A percentile compares a stretch with the other conserved stretches of the same genome.
Evolutionary conservation across 768 basidiomycete genomes (phyloP).

Genomic region (Calvatia gigantea): DNA sequence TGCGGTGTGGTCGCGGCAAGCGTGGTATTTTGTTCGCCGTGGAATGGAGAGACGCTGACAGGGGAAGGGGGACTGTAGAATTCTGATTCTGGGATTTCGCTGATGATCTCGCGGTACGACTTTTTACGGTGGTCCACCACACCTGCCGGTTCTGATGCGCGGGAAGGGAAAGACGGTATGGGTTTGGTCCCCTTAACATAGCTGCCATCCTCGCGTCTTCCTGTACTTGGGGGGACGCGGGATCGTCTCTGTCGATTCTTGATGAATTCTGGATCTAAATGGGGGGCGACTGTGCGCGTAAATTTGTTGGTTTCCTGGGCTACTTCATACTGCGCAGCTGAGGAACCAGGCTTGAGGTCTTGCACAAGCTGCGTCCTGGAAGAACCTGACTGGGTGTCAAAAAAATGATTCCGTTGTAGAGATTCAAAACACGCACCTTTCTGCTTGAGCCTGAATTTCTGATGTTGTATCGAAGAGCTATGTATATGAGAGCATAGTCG

Average conservation of each 20-base stretch:
- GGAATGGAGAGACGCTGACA: slow-evolving; percentile 12
- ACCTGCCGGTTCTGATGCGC: background rate
- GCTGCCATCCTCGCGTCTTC: background rate
- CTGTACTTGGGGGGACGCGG: background rate
- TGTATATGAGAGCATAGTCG: background rate
- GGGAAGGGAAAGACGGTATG: background rate
- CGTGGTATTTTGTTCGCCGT: background rate
- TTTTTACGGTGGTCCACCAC: background rate
- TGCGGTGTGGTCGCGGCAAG: slow-evolving; percentile 6
- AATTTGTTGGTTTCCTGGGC: background rate
- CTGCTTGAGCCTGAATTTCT: background rate
- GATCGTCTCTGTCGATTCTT: background rate
- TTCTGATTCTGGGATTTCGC: slow-evolving; percentile 9
- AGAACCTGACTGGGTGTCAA: background rate
- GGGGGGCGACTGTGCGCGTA: background rate
- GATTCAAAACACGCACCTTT: background rate
- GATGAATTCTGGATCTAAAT: slow-evolving; percentile 2
- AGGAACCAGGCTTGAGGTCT: slow-evolving; percentile 3
- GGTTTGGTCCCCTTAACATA: no score
- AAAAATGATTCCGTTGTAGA: background rate
- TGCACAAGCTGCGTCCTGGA: slow-evolving; percentile 11
- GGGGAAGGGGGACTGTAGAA: slow-evolving; percentile 14
- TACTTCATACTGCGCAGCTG: slow-evolving; percentile 6
- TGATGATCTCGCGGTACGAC: background rate
- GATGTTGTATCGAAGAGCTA: background rate